These are phyloP conservation scores for Syzygium syzygioides DNA, from an alignment of 441 rosid species.

Conservation along the genomic window DNA sequence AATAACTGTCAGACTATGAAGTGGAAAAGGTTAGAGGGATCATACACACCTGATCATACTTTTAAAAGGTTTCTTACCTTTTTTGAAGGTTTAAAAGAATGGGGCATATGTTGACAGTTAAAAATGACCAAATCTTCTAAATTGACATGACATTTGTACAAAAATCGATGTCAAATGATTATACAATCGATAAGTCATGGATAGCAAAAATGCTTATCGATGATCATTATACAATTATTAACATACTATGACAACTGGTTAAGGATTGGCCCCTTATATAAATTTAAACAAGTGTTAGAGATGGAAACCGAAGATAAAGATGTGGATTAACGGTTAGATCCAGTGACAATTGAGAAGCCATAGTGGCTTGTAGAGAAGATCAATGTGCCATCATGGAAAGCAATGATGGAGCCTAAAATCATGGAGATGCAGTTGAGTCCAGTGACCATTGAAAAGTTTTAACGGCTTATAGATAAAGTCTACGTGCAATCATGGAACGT, in stretches of 20 bases:
- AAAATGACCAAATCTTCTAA: no score
- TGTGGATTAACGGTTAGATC: neutral
- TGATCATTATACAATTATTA: rapidly evolving
- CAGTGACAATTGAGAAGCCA: neutral
- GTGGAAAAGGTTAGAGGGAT: no score
- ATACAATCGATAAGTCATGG: neutral
- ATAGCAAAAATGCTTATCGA: rapidly evolving
- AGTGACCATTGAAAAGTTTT: neutral
- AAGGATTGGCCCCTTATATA: rapidly evolving
- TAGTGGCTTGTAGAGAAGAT: rapidly evolving
- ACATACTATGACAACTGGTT: neutral
- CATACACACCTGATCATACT: no score
- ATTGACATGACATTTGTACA: no score
- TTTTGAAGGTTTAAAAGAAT: no score
- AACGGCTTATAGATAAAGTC: neutral
- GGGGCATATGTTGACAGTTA: no score
- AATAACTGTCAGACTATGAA: no score
- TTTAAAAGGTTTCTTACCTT: no score
- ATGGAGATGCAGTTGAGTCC: neutral
- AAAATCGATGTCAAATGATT: neutral
- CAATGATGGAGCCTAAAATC: neutral
- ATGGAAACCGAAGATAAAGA: neutral
- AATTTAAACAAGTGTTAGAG: neutral
- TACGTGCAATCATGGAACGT: neutral
- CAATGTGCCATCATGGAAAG: neutral